Evolutionary conservation across 2,329 filamentous ascomycete species (phyloP), one percentile per base, ranked within the genome.

Genomic region (Curvularia hawaiiensis): DNA sequence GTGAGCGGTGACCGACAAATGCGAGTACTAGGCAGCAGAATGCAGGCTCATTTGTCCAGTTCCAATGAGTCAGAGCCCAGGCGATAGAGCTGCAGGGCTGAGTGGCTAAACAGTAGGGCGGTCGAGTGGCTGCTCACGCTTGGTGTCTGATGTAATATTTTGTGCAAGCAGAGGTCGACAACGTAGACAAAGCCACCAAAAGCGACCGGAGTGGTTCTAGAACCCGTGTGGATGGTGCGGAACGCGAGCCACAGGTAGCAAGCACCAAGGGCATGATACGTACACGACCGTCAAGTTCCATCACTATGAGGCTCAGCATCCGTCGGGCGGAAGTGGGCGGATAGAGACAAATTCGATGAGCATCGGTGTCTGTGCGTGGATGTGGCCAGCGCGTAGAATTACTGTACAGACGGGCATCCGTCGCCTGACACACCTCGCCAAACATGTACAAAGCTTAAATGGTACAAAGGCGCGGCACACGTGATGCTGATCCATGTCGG

Each of bases 261-360:
- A 28, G 39, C 20, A 41, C n/a, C 11, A 33, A 28, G 40, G 22
- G 41, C 30, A 55, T 49, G 40, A 55, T 52, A 44, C 31, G 44
- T 33, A 35, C 18, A 47, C 20, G 44, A 22, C 48, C 49, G 35
- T 48, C 50, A 47, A 16, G 35, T 40, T 52, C 40, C 35, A 46
- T 56, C 26, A 56, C 35, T 26, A 40, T 53, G 54, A 54, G 45
- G 40, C 46, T 30, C 41, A 48, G 47, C 16, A 40, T 59, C 12
- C 47, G 58, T 52, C 56, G 60, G 54, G 24, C 66, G 66, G 66
- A 67, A 63, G 63, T 56, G 60, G 38, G 56, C 64, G 66, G 65
- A 65, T 59, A 49, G 43, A 54, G 35, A 52, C 49, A 52, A 52
- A 43, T 45, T 50, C 56, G 46, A 56, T 50, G 55, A 44, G 50